Conservation (phyloP, 345 rosid genomes). For the Eutrema japonicum region DNA sequence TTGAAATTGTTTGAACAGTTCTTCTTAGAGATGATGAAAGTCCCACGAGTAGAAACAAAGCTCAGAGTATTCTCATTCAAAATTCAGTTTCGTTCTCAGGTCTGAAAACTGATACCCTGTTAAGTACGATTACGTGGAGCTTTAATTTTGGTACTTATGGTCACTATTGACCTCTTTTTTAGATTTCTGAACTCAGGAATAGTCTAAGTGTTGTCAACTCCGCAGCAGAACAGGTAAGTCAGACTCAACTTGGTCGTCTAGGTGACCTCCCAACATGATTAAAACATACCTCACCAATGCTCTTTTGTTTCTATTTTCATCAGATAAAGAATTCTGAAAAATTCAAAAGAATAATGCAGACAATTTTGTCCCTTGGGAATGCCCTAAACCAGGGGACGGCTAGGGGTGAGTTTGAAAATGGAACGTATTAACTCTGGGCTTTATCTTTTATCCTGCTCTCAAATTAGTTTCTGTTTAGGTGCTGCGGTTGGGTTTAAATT, state of each 20-base stretch:
- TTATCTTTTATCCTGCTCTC: constrained; percentile 29
- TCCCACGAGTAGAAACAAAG: constrained; percentile 88
- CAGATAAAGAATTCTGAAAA: constrained; percentile 55
- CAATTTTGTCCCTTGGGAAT: constrained; percentile 88
- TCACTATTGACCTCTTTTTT: constrained; percentile 23
- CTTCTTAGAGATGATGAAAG: constrained; percentile 88
- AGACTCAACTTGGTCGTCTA: constrained; percentile 2
- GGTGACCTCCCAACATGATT: constrained; percentile 18
- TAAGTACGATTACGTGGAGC: constrained; percentile 12
- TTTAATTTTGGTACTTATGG: constrained; percentile 32
- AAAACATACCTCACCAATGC: neutral
- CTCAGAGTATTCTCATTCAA: constrained; percentile 93
- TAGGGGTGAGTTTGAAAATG: constrained; percentile 67
- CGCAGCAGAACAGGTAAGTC: constrained; percentile 77
- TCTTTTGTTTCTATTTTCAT: constrained; percentile 19
- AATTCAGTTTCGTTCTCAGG: constrained; percentile 86
- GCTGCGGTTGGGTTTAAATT: constrained; percentile 88
- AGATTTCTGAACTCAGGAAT: constrained; percentile 82
- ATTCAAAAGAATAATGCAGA: constrained; percentile 93
- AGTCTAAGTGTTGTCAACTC: constrained; percentile 77
- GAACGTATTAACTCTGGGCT: neutral
- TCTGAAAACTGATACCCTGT: constrained; percentile 39
- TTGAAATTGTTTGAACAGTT: constrained; percentile 59
- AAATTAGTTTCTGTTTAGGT: constrained; percentile 50
- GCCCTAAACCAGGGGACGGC: constrained; percentile 98